A percentile compares a stretch with the other conserved stretches of the same genome.
Conservation (phyloP, 2,329 filamentous ascomycete genomes). For the Pseudopyricularia cyperi region DNA sequence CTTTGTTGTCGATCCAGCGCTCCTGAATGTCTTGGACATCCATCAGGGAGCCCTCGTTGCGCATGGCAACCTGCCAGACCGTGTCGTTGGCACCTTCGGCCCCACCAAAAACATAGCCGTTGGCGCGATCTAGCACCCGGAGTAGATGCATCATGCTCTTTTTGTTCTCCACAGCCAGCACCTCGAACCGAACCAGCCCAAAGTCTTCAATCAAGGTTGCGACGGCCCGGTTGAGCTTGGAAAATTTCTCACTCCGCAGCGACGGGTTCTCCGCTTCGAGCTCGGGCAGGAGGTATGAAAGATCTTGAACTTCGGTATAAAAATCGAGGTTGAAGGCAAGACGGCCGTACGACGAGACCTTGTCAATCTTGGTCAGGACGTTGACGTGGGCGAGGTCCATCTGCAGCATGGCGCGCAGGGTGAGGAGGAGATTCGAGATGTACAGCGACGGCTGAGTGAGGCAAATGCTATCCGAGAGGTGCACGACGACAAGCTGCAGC, state of each 20-base stretch:
- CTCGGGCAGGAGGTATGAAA: slow-evolving; percentile 69
- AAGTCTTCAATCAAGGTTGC: slow-evolving; percentile 81
- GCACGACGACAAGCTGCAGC: slow-evolving; percentile 72
- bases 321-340: slow-evolving; percentile 93
- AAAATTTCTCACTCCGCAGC: slow-evolving; percentile 62
- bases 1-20: slow-evolving; percentile 84
- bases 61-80: slow-evolving; percentile 94
- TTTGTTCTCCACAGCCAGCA: slow-evolving; percentile 91
- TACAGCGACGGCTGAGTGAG: slow-evolving; percentile 89
- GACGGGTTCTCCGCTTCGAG: slow-evolving; percentile 67
- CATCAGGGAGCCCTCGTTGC: slow-evolving; percentile 59
- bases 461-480: slow-evolving; percentile 89
- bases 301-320: slow-evolving; percentile 93
- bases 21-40: slow-evolving; percentile 88
- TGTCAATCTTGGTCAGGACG: slow-evolving; percentile 95
- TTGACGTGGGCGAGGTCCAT: slow-evolving; percentile 96
- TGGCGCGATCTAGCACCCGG: slow-evolving; percentile 78
- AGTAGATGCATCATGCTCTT: slow-evolving; percentile 91
- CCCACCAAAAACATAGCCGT: slow-evolving; percentile 83
- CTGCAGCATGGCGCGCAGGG: slow-evolving; percentile 91
- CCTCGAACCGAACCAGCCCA: slow-evolving; percentile 81
- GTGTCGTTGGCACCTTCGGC: slow-evolving; percentile 89
- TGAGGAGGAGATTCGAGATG: slow-evolving; percentile 84
- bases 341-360: slow-evolving; percentile 69
- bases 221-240: slow-evolving; percentile 73